Conservation (phyloP, 768 basidiomycete genomes). For the Auriscalpium vulgare region DNA sequence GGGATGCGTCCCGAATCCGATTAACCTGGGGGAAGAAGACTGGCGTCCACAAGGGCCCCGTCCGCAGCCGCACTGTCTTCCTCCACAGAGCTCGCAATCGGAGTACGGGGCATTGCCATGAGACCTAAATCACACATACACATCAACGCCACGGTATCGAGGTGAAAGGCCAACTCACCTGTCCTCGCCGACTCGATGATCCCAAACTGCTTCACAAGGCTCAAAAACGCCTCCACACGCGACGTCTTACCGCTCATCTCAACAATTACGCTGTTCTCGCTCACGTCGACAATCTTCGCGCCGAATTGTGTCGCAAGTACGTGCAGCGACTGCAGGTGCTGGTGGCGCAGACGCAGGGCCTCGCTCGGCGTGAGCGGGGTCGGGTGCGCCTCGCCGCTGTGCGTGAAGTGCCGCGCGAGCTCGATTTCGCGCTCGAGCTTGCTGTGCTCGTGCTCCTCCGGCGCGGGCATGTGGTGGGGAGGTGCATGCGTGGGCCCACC, state of each 20-base stretch:
- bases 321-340: constrained; percentile 82
- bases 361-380: constrained; percentile 53
- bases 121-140: constrained; percentile 43
- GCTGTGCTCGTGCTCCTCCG: constrained; percentile 24
- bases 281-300: constrained; percentile 89
- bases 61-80: constrained; percentile 49
- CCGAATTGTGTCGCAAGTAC: constrained; percentile 83
- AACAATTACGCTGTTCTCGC: constrained; percentile 90
- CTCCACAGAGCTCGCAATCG: constrained; percentile 54
- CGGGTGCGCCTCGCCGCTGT: constrained; percentile 31
- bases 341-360: constrained; percentile 82
- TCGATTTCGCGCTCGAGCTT: constrained; percentile 66
- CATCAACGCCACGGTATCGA: not conserved
- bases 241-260: constrained; percentile 91
- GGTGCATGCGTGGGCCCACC: constrained; percentile 83
- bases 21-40: constrained; percentile 89
- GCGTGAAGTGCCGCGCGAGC: constrained; percentile 76
- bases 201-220: constrained; percentile 87
- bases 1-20: too few relatives aligned
- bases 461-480: constrained; percentile 25
- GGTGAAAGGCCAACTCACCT: constrained; percentile 39
- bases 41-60: constrained; percentile 70
- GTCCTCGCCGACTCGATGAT: constrained; percentile 92
- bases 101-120: constrained; percentile 98
- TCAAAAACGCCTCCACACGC: constrained; percentile 89